phyloP scores from a whole-genome alignment of 2,329 filamentous ascomycete genomes.

The Xylariaceae sp. region DNA sequence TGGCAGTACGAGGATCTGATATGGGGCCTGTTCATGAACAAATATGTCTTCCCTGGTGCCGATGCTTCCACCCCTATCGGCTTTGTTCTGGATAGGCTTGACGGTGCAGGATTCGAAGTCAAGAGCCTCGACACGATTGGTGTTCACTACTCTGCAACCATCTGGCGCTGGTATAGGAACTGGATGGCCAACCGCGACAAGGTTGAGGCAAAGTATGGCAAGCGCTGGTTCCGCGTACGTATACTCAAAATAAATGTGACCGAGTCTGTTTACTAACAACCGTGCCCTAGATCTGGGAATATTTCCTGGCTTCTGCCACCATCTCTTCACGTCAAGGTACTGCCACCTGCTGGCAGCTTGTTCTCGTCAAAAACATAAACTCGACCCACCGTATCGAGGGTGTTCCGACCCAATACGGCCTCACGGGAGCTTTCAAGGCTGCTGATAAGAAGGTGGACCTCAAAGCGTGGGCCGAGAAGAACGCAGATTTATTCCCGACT shows the following conservation, averaged over 20 bases:
- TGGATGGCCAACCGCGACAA: conserved; percentile 95
- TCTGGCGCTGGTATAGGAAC: conserved; percentile 99
- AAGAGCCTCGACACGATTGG: conserved; percentile 93
- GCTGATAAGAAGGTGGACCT: conserved; percentile 43
- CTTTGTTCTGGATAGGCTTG: conserved; percentile 83
- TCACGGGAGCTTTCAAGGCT: conserved; percentile 64
- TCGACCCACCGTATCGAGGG: conserved; percentile 79
- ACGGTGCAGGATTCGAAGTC: conserved; percentile 87
- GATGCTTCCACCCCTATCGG: conserved; percentile 94
- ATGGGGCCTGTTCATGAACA: conserved; percentile 99
- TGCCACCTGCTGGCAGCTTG: conserved; percentile 81
- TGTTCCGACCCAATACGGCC: conserved; percentile 68
- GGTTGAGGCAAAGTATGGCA: conserved; percentile 93
- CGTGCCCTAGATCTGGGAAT: conserved; percentile 70
- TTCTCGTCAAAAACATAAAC: conserved; percentile 83
- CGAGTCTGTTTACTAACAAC: conserved; percentile 22
- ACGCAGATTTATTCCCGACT: conserved; percentile 44
- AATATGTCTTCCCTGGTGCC: conserved; percentile 97
- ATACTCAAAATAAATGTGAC: neutral
- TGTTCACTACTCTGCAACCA: conserved; percentile 94
- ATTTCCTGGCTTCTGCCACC: conserved; percentile 78
- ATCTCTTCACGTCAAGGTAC: conserved; percentile 78
- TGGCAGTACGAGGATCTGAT: conserved; percentile 99
- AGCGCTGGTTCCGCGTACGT: conserved; percentile 91
- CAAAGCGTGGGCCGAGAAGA: conserved; percentile 43